Base-by-base conservation (phyloP, 805 yeast species). In the Pichia pseudocactophila region DNA sequence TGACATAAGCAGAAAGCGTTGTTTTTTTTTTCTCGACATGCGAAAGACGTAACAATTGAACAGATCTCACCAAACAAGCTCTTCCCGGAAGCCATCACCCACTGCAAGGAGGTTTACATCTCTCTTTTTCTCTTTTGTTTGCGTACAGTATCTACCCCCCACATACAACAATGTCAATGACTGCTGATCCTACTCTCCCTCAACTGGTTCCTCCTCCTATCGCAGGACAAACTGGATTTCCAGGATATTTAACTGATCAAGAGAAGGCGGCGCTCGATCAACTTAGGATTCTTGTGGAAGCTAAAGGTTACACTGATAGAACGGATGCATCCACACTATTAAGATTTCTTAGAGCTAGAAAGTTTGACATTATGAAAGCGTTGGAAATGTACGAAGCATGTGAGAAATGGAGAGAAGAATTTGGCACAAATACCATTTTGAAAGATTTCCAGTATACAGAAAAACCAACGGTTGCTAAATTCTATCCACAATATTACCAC, bases 401-500 rank as follows among this genome's bases (percentile, higher is more conserved):
- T 65, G 96, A 92, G 67, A 76, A 74, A 48, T 92, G 98, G 98
- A 80, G 98, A 63, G 66, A 74, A 57, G 84, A 80, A 48, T 87
- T 73, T 53, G 96, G 96, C 48, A 78, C 88, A 30, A 82, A 90
- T 65, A 85, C 90, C 36, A 82, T 92, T 50, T 71, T 92, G 57
- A 69, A 73, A 53, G 96, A 87, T 60, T 92, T 90, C 73, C 79
- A 84, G 48, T 92, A 90, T 68, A 79, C 76, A n/a, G 98, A 92
- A 69, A 92, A 92, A 68, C 83, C 92, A 22, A 63, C 76, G 40
- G 96, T 89, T 50, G 96, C 96, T 47, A 73, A 77, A 58, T 82
- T 71, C 64, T 92, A 92, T 64, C 98, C 98, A 30, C 97, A 89
- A 68, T 92, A 89, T 68, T 92, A 92, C 65, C 97, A 92, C 69